Evolutionary conservation across 2,329 filamentous ascomycete genomes (phyloP), one percentile per base, ranked within the genome.

Genomic region (Penicillium sp.): DNA sequence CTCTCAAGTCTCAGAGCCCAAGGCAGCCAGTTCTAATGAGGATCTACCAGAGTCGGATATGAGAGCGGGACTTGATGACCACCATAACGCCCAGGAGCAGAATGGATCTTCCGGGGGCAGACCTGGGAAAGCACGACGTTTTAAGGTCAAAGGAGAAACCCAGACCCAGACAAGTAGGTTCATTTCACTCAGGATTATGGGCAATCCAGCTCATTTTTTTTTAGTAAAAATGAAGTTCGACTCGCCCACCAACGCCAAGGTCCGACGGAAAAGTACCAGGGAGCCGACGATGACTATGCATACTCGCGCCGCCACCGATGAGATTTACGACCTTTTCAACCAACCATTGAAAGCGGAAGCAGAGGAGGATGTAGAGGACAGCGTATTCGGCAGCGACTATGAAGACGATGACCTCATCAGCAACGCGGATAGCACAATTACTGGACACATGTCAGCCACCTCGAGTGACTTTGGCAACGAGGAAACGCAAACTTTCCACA

Each of bases 221-320:
- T n/a, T 63, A 94, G 91, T 97, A 73, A 94, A 96, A 80, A 89
- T 92, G 54, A 97, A 97, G 65, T 79, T 97, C 52, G 90, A 94
- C 67, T 97, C 93, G 2, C 93, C 92, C 0, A 89, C 89, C 0
- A 85, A 87, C n/a, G 86, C 86, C 4, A 97, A 95, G 73, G 82
- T 93, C 53, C 89, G 87, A 61, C 90, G 90, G 72, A 94, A 89
- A 71, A 87, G 86, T 49, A 81, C 81, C 11, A 76, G 80, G 33
- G 93, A 97, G 73, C 90, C 92, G n/a, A 99, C 94, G 1, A 97
- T 99, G 92, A 99, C 94, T 0, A 85, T 99, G 62, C 92, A 97
- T 69, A 99, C 94, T 12, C 90, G 85, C 65, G 93, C 94, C 61
- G 94, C 94, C 4, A 97, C 93, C 59, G 92, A 97, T 65, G 94